A percentile compares a stretch with the other conserved stretches of the same genome.
Conservation (phyloP, 768 basidiomycete genomes). For the Psilocybe subaeruginosa region DNA sequence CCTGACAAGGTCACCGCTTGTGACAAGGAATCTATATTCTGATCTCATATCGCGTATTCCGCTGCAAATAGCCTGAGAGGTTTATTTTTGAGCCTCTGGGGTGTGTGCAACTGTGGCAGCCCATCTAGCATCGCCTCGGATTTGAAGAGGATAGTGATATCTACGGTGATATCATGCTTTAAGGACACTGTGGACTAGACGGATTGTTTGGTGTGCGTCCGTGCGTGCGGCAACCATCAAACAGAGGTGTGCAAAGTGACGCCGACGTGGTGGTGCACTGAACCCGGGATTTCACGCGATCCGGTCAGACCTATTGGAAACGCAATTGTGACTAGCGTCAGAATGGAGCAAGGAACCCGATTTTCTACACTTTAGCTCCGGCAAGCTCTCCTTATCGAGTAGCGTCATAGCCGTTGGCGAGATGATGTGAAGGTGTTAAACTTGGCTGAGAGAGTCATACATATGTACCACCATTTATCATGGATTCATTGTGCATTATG, state of each 20-base stretch:
- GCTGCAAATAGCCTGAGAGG: neutral
- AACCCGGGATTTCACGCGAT: conserved; percentile 1
- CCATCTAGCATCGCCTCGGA: conserved; percentile 7
- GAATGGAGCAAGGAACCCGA: conserved; percentile 11
- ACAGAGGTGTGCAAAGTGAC: neutral
- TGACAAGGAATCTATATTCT: conserved; percentile 11
- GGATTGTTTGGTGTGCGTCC: neutral
- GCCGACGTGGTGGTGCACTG: conserved; percentile 5
- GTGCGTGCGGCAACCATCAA: conserved; percentile 11
- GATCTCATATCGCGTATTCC: neutral
- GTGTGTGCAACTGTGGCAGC: neutral
- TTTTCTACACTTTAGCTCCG: neutral
- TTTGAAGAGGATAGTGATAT: neutral
- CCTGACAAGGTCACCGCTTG: conserved; percentile 14
- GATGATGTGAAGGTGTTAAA: neutral
- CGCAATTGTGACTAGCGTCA: neutral
- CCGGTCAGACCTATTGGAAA: neutral
- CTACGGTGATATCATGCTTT: neutral
- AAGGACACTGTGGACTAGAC: neutral
- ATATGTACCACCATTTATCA: neutral
- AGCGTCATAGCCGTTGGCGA: neutral
- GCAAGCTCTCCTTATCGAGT: neutral
- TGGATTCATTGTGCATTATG: neutral
- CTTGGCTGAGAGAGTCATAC: neutral
- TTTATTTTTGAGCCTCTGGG: neutral